Evolutionary conservation across 2,329 filamentous ascomycete genomes (phyloP).

Genomic region (Thielaviopsis euricoi): DNA sequence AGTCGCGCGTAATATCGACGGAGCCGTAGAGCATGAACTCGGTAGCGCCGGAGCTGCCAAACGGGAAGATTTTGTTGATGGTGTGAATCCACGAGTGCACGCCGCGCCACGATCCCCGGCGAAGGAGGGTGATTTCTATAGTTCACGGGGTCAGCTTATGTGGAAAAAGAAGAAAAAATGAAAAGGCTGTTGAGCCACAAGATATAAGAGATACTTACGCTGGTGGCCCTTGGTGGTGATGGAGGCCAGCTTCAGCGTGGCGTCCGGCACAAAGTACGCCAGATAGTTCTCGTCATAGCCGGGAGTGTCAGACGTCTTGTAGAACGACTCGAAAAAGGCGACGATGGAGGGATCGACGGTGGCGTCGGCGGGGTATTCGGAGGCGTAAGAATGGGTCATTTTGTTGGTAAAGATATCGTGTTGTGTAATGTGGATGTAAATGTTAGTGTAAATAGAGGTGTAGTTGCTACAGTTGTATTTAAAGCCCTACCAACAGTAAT

Average conservation of each 20-base stretch:
- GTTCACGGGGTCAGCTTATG: constrained; percentile 3
- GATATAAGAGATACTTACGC: too few relatives aligned
- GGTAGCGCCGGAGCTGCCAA: constrained; percentile 13
- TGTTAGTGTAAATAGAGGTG: too few relatives aligned
- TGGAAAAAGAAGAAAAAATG: neutral
- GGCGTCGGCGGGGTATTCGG: constrained; percentile 13
- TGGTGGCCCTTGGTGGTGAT: constrained; percentile 15
- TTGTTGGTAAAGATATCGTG: neutral
- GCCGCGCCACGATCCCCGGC: constrained; percentile 14
- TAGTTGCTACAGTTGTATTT: too few relatives aligned
- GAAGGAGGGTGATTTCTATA: constrained; percentile 16
- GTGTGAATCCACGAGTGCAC: constrained; percentile 21
- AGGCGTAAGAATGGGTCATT: constrained; percentile 12
- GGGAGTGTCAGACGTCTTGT: constrained; percentile 18
- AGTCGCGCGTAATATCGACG: constrained; percentile 17
- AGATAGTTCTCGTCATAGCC: constrained; percentile 18
- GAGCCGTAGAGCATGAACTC: constrained; percentile 20
- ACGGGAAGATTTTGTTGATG: constrained; percentile 19
- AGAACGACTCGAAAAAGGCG: constrained; percentile 19
- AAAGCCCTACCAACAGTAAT: too few relatives aligned
- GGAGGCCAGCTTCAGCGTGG: constrained; percentile 18
- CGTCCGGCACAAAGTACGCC: constrained; percentile 17
- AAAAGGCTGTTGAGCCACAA: neutral
- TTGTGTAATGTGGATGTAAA: too few relatives aligned
- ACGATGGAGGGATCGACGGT: constrained; percentile 15